Conservation (phyloP, 2,329 filamentous ascomycete genomes). For the Orbilia ellipsospora region DNA sequence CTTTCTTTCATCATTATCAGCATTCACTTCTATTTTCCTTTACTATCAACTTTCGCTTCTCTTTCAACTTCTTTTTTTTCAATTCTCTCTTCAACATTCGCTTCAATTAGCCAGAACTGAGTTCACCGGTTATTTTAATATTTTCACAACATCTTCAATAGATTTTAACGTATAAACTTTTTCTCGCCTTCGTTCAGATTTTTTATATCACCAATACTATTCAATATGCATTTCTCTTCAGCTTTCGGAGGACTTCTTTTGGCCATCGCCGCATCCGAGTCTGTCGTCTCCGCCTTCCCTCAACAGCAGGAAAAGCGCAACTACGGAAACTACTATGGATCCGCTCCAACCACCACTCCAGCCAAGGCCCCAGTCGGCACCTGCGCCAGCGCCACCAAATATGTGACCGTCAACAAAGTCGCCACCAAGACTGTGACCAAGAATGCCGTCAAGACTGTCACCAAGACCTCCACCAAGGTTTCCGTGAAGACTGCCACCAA, state of each 20-base stretch:
- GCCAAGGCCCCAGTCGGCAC: not conserved
- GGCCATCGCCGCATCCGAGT: not conserved
- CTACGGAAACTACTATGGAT: not conserved
- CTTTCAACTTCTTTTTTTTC: not conserved
- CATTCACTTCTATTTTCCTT: not conserved
- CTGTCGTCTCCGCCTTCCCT: not conserved
- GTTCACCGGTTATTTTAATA: not conserved
- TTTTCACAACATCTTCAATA: not conserved
- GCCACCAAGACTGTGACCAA: not conserved
- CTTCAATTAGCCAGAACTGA: slow-evolving; percentile 1
- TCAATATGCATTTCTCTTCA: slow-evolving; percentile 3
- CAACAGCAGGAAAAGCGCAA: not conserved
- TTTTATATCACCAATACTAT: not conserved
- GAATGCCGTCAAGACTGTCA: not conserved
- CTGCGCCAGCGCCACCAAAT: not conserved
- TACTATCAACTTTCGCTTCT: not conserved
- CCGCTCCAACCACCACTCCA: not conserved
- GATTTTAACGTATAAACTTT: not conserved
- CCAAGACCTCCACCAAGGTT: not conserved
- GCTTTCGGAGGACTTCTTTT: slow-evolving; percentile 4
- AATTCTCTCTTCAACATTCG: slow-evolving; percentile 1
- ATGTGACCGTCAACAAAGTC: not conserved
- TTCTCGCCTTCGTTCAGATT: not conserved
- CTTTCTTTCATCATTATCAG: slow-evolving; percentile 2
- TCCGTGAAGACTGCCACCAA: not conserved